Evolutionary conservation across 1,284 basidiomycete genomes (phyloP).

Genomic region (Sporisorium sorghi): DNA sequence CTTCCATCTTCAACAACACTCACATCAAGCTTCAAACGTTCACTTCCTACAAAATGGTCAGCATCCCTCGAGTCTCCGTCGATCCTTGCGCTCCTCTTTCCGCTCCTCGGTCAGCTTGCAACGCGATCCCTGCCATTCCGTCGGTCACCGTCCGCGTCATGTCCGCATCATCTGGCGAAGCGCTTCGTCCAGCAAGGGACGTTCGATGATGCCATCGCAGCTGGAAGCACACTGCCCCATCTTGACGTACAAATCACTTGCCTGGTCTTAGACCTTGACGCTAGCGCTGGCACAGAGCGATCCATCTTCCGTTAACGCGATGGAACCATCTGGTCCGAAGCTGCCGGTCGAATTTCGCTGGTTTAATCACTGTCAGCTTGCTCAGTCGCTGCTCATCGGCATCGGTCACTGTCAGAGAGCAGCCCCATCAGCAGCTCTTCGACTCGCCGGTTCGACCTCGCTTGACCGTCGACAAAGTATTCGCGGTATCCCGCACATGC

Average conservation of each 20-base stretch:
- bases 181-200: neutral
- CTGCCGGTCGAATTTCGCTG: neutral
- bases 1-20: neutral
- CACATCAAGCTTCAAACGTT: slow-evolving; percentile 8
- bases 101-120: slow-evolving; percentile 13
- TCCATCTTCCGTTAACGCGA: neutral
- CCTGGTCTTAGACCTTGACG: neutral
- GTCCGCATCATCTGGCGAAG: neutral
- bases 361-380: neutral
- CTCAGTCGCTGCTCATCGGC: neutral
- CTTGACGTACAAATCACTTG: slow-evolving; percentile 3
- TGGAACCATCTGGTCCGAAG: neutral
- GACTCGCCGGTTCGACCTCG: neutral
- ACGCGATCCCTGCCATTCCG: slow-evolving; percentile 11
- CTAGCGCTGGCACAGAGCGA: neutral
- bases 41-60: slow-evolving; percentile 36
- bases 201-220: slow-evolving; percentile 14
- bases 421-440: neutral
- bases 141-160: neutral
- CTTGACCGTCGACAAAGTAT: neutral
- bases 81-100: slow-evolving; percentile 4
- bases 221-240: neutral
- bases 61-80: slow-evolving; percentile 30
- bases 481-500: no score
- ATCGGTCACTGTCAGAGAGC: neutral